These are phyloP conservation scores for Hibiscus mutabilis DNA, from an alignment of 345 rosid genomes.

Conservation along the genomic window DNA sequence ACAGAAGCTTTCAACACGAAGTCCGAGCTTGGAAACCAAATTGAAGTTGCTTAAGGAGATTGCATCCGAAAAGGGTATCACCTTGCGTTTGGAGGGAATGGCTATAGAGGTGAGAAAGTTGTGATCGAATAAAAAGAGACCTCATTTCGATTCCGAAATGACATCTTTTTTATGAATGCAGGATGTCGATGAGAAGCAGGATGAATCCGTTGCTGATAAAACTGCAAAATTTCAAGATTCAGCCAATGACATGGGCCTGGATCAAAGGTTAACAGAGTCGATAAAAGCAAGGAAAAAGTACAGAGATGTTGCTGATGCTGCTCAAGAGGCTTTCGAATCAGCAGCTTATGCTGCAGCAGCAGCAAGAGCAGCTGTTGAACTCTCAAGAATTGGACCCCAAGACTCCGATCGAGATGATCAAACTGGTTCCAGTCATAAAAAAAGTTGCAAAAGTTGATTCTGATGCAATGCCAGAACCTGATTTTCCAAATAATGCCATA, in stretches of 20 bases:
- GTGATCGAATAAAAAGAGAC: neutral
- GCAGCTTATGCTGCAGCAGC: conserved; percentile 49
- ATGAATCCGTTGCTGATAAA: neutral
- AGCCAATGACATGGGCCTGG: neutral
- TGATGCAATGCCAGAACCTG: neutral
- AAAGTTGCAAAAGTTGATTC: neutral
- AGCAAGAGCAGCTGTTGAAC: conserved; percentile 40
- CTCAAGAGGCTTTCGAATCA: conserved; percentile 38
- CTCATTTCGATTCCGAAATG: neutral
- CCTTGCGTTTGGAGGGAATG: conserved; percentile 19
- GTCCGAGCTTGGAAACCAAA: conserved; percentile 34
- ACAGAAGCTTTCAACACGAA: conserved; percentile 35
- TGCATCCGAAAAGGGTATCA: conserved; percentile 30
- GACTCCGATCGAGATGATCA: conserved; percentile 16
- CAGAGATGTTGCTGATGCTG: conserved; percentile 32
- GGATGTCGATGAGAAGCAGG: too few relatives aligned
- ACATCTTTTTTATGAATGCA: conserved; percentile 6
- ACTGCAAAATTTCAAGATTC: conserved; percentile 7
- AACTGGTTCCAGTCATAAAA: conserved; percentile 2
- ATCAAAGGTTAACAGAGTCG: conserved; percentile 20
- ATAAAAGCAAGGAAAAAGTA: conserved; percentile 17
- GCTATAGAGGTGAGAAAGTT: conserved; percentile 14
- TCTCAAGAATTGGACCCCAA: conserved; percentile 28
- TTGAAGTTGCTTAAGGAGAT: conserved; percentile 28
- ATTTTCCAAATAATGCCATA: too few relatives aligned